These are phyloP conservation scores for Cladosporium sp. DNA, from an alignment of 2,329 filamentous ascomycete species.

Conservation along the genomic window DNA sequence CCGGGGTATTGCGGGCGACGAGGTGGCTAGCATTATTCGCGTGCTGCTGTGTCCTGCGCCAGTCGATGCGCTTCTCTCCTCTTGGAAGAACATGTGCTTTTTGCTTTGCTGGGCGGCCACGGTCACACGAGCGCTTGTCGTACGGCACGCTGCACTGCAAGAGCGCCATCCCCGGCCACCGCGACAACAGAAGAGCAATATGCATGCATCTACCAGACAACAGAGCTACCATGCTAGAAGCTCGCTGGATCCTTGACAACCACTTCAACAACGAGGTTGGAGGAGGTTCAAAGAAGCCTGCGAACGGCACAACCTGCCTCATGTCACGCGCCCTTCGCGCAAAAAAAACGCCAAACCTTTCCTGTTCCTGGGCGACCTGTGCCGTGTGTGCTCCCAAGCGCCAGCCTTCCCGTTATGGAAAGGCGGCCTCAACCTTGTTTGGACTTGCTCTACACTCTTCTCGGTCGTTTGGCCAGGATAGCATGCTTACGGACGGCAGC, in stretches of 20 bases:
- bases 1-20: constrained; percentile 7
- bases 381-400: not conserved
- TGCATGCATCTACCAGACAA: not conserved
- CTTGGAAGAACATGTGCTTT: not conserved
- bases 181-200: not conserved
- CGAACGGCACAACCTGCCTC: constrained; percentile 3
- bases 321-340: constrained; percentile 3
- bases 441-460: not conserved
- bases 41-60: not conserved
- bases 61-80: not conserved
- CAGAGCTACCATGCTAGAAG: constrained; percentile 1
- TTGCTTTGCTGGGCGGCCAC: not conserved
- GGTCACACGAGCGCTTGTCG: constrained; percentile 7
- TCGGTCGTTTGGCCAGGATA: constrained; percentile 5
- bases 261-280: not conserved
- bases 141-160: not conserved
- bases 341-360: not conserved
- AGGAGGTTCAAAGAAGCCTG: not conserved
- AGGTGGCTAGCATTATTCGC: not conserved
- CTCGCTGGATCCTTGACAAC: not conserved
- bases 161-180: constrained; percentile 6
- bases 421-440: constrained; percentile 10
- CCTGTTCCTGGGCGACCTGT: constrained; percentile 10
- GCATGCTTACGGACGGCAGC: not conserved
- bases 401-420: constrained; percentile 1